phyloP scores from a whole-genome alignment of 176 grass and related monocot genomes.

The Zoysia japonica region DNA sequence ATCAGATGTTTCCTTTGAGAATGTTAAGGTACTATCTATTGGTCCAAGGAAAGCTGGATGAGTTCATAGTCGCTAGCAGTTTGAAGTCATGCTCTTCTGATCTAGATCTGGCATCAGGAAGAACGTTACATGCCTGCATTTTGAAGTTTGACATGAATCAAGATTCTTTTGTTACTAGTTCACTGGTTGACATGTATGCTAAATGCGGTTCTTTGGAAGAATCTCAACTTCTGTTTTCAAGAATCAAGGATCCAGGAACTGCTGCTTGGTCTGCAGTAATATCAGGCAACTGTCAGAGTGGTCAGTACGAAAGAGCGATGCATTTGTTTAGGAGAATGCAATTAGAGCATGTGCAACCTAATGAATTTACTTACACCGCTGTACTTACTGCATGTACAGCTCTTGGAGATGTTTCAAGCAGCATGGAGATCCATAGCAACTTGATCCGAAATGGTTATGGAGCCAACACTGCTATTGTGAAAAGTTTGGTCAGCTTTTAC shows the following conservation, averaged over 20 bases:
- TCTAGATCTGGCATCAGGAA: slow-evolving; percentile 52
- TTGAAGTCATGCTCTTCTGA: slow-evolving; percentile 54
- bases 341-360: slow-evolving; percentile 39
- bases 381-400: slow-evolving; percentile 50
- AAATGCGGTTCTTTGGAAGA: slow-evolving; percentile 57
- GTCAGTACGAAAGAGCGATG: slow-evolving; percentile 54
- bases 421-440: slow-evolving; percentile 54
- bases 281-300: slow-evolving; percentile 58
- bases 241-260: slow-evolving; percentile 38
- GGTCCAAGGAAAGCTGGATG: slow-evolving; percentile 46
- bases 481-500: slow-evolving; percentile 51
- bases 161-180: slow-evolving; percentile 57
- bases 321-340: slow-evolving; percentile 63
- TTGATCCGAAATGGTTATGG: slow-evolving; percentile 56
- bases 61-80: slow-evolving; percentile 58
- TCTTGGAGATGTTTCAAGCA: slow-evolving; percentile 38
- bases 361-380: slow-evolving; percentile 67
- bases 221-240: slow-evolving; percentile 47
- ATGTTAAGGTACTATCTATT: slow-evolving; percentile 46
- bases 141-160: slow-evolving; percentile 43
- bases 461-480: slow-evolving; percentile 43
- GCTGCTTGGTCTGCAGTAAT: slow-evolving; percentile 53
- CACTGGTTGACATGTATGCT: slow-evolving; percentile 62
- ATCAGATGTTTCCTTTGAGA: slow-evolving; percentile 37
- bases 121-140: slow-evolving; percentile 50